Conservation (phyloP, 805 yeast genomes). For the Ogataea methanolica region DNA sequence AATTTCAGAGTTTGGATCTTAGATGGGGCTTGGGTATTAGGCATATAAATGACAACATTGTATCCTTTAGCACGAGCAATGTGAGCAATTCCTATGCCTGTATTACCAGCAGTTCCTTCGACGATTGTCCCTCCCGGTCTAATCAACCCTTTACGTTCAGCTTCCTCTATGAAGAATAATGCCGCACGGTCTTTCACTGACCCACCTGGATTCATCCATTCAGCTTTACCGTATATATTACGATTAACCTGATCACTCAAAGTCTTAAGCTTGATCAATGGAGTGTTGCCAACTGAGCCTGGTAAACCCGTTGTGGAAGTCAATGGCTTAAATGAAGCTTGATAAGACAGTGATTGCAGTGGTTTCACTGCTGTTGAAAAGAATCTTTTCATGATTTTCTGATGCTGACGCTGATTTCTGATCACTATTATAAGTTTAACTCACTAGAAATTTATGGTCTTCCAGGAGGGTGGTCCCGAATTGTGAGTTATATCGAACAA, state of each 20-base stretch:
- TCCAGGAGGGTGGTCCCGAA: neutral
- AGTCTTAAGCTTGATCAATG: constrained; percentile 58
- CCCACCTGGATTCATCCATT: constrained; percentile 91
- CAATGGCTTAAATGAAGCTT: constrained; percentile 54
- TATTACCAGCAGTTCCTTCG: constrained; percentile 94
- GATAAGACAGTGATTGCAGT: constrained; percentile 9
- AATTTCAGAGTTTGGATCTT: constrained; percentile 71
- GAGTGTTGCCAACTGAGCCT: constrained; percentile 92
- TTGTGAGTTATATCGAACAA: neutral
- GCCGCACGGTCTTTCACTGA: constrained; percentile 92
- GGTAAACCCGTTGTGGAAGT: constrained; percentile 65
- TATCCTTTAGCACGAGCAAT: constrained; percentile 80
- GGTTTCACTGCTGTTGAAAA: constrained; percentile 7
- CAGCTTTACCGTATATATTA: constrained; percentile 85
- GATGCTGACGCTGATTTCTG: neutral
- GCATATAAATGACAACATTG: constrained; percentile 84
- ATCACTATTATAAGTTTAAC: no score
- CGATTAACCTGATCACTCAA: constrained; percentile 59
- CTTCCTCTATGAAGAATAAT: constrained; percentile 67
- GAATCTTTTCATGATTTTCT: constrained; percentile 8
- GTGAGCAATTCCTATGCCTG: constrained; percentile 89
- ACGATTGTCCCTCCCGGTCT: constrained; percentile 80
- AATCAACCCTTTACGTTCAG: constrained; percentile 63
- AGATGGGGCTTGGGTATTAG: constrained; percentile 79
- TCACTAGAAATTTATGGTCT: no score